Percentiles rank a stretch among this genome's conserved stretches.
Evolutionary conservation across 306 rosid species (phyloP).

Genomic region (apple (Malus domestica)): DNA sequence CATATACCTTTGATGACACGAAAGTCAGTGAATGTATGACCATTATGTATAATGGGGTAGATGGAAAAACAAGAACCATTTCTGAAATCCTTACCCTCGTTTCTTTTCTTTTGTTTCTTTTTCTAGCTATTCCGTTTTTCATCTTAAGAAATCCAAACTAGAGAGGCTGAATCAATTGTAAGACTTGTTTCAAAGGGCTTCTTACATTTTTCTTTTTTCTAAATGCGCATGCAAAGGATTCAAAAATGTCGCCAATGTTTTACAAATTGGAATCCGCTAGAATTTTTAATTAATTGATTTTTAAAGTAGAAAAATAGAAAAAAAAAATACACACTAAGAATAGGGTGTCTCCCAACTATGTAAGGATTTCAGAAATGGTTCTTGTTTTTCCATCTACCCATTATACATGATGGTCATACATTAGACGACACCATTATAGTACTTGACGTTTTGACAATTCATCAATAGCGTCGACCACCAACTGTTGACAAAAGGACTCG

Average conservation of each 20-base stretch:
- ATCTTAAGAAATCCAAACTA: too few relatives aligned
- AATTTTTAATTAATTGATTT: too few relatives aligned
- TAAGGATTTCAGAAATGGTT: neutral
- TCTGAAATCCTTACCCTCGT: neutral
- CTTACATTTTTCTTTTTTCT: too few relatives aligned
- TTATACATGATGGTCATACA: neutral
- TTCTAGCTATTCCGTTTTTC: neutral
- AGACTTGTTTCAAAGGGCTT: too few relatives aligned
- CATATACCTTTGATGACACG: neutral
- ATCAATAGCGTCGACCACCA: conserved; percentile 85
- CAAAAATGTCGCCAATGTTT: too few relatives aligned
- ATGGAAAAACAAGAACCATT: neutral
- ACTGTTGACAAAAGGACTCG: conserved; percentile 84
- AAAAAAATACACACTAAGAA: too few relatives aligned
- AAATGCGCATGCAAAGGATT: too few relatives aligned
- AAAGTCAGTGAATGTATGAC: neutral
- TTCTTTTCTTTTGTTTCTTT: neutral
- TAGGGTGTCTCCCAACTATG: too few relatives aligned
- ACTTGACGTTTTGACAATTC: neutral
- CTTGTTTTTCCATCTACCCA: neutral
- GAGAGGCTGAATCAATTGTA: too few relatives aligned
- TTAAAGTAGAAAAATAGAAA: too few relatives aligned
- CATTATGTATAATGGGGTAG: neutral
- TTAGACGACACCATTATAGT: neutral
- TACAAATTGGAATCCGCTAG: too few relatives aligned